Evolutionary conservation across 805 yeast genomes (phyloP), one percentile per base, ranked within the genome.

Genomic region (Myxozyma lipomycoides): DNA sequence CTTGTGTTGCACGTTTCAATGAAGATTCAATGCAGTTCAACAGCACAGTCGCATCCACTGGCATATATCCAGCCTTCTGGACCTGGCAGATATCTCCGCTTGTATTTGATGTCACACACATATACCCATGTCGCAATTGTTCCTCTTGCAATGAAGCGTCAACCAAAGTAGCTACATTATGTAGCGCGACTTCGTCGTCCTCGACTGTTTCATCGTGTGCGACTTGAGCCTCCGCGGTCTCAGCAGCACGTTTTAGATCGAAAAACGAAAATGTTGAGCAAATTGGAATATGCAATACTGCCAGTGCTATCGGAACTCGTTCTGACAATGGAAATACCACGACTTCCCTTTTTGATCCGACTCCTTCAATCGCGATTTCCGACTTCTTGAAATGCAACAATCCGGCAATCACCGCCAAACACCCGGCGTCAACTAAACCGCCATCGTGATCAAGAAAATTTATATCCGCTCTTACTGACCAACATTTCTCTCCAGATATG

Each of bases 371-470:
- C 1, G 89, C 78, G 28, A 88, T 78, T 67, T 90, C 96, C 9
- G 95, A 95, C 61, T 86, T 83, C 49, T 78, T 78, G 68, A 81
- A 93, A 66, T 90, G 96, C 58, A 83, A 73, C 48, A 93, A 72
- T 0, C 86, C 95, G 5, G 91, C 79, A 77, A 88, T 84, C 5
- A 88, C 96, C 0, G 93, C 98, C 49, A 89, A 75, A 69, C 96
- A 86, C 38, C 91, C 83, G 4, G 88, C 85, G 67, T 93, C 98
- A 37, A 90, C 82, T 43, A 93, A 77, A 18, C 95, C 95, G 38
- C 98, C 98, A 68, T 93, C 98, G 63, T 81, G 88, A 64, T 89
- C 84, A 50, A 93, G 69, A 61, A 86, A 86, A 63, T 89, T 95
- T 17, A 93, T 80, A 64, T 90, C 97, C 0, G 95, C 97, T 51